These are phyloP conservation scores for Pseudonitzschia multistriata DNA, from an alignment of 108 stramenopile genomes.

Conservation along the genomic window DNA sequence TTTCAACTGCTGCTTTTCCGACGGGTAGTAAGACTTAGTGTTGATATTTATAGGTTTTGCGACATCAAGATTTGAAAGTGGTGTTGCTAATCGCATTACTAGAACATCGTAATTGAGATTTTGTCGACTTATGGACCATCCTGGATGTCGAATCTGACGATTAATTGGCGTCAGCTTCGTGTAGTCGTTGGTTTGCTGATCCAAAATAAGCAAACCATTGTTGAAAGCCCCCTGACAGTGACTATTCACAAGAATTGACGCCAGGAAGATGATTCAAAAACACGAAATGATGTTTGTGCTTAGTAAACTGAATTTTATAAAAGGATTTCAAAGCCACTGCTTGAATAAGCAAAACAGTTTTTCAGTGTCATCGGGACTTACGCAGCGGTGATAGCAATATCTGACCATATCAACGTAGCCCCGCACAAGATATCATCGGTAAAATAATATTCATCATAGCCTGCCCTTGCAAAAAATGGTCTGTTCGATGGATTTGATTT, in stretches of 20 bases:
- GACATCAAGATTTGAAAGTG: conserved; percentile 6
- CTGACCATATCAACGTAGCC: conserved; percentile 27
- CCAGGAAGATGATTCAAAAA: neutral
- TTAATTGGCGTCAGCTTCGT: conserved; percentile 1
- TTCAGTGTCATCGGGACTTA: neutral
- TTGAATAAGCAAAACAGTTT: too few relatives aligned
- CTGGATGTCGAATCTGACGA: conserved; percentile 23
- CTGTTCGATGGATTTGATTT: neutral
- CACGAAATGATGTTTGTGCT: neutral
- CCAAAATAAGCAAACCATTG: conserved; percentile 14
- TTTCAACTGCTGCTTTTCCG: neutral
- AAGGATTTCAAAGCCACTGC: neutral
- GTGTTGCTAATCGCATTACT: conserved; percentile 20
- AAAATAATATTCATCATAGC: neutral
- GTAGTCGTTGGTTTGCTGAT: neutral
- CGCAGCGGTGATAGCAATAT: conserved; percentile 39
- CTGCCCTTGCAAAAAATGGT: conserved; percentile 13
- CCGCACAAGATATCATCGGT: conserved; percentile 32
- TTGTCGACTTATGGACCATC: conserved; percentile 16
- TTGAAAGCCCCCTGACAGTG: conserved; percentile 38
- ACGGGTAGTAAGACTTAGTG: neutral
- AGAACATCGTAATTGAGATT: conserved; percentile 27
- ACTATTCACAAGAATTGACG: neutral
- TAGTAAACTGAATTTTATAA: neutral
- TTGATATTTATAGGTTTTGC: conserved; percentile 21